Evolutionary conservation across 1,284 basidiomycete species (phyloP).

Genomic region (Schizophyllum amplum): DNA sequence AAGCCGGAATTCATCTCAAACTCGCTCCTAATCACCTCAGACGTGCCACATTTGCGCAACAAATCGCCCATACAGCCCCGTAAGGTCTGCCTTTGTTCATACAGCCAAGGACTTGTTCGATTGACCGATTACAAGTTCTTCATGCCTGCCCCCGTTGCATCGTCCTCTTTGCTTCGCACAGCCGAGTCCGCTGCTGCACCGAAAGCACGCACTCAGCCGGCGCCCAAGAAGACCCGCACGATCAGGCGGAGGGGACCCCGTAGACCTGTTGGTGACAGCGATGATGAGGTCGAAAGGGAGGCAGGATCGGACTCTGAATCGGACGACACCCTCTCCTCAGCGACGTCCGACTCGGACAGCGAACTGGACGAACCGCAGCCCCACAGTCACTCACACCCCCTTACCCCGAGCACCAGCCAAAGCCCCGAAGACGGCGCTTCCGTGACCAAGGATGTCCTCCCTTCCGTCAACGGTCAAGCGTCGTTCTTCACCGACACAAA

Average conservation of each 20-base stretch:
- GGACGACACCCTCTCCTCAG: constrained; percentile 45
- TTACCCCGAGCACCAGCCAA: constrained; percentile 58
- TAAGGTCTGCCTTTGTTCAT: constrained; percentile 20
- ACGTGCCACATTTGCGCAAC: neutral
- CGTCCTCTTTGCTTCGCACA: constrained; percentile 24
- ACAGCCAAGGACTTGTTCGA: neutral
- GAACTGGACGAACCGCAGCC: constrained; percentile 53
- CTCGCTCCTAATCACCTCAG: neutral
- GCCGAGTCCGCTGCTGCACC: constrained; percentile 19
- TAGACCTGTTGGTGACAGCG: constrained; percentile 45
- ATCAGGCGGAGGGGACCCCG: constrained; percentile 22
- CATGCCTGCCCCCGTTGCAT: constrained; percentile 36
- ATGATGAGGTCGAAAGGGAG: constrained; percentile 68
- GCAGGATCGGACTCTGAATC: constrained; percentile 37
- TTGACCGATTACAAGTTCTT: constrained; percentile 10
- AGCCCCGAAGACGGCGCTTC: constrained; percentile 32
- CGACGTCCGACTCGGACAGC: constrained; percentile 58
- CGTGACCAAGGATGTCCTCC: neutral
- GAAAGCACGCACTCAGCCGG: constrained; percentile 21
- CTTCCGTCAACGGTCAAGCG: constrained; percentile 25
- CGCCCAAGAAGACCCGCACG: constrained; percentile 30
- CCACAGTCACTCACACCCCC: constrained; percentile 36
- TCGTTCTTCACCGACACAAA: constrained; percentile 43
- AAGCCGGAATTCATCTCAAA: neutral
- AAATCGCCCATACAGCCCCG: constrained; percentile 14